These are phyloP conservation scores for Colletotrichum lupini DNA, from an alignment of 2,329 filamentous ascomycete species.

Conservation along the genomic window DNA sequence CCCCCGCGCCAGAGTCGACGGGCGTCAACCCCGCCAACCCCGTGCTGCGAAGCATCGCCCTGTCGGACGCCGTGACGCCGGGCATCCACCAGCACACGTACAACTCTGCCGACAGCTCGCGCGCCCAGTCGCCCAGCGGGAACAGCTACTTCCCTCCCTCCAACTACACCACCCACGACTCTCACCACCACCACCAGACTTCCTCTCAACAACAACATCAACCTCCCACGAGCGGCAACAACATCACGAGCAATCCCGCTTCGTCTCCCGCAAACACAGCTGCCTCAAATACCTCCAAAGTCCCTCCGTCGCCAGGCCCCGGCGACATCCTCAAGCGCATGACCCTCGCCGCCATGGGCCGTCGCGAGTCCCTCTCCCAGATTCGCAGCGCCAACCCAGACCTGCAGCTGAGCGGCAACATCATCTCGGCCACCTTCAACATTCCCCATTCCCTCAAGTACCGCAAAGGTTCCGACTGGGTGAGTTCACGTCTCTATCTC, in stretches of 20 bases:
- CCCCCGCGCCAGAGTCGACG: neutral
- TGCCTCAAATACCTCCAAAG: slow-evolving; percentile 13
- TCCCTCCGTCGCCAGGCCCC: slow-evolving; percentile 22
- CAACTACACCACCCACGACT: slow-evolving; percentile 31
- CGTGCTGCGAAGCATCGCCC: slow-evolving; percentile 32
- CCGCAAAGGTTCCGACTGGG: slow-evolving; percentile 70
- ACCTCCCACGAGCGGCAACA: too few relatives aligned
- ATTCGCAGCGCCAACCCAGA: slow-evolving; percentile 67
- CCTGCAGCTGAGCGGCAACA: slow-evolving; percentile 70
- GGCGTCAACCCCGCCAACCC: slow-evolving; percentile 33
- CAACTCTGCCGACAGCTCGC: slow-evolving; percentile 31
- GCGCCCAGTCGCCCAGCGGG: slow-evolving; percentile 31
- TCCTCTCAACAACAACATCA: too few relatives aligned
- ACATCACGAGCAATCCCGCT: neutral
- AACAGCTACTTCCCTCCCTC: slow-evolving; percentile 40
- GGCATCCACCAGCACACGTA: slow-evolving; percentile 43
- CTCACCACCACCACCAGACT: neutral
- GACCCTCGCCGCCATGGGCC: slow-evolving; percentile 55
- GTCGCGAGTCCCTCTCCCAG: slow-evolving; percentile 64
- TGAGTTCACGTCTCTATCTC: slow-evolving; percentile 47
- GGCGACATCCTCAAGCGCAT: slow-evolving; percentile 55
- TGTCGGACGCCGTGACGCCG: slow-evolving; percentile 43
- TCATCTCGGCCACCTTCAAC: slow-evolving; percentile 74
- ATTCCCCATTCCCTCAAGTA: slow-evolving; percentile 71
- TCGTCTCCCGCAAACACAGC: slow-evolving; percentile 4